Base-by-base conservation (phyloP, 1,139 yeast species). In the Suhomyces guaymorum region DNA sequence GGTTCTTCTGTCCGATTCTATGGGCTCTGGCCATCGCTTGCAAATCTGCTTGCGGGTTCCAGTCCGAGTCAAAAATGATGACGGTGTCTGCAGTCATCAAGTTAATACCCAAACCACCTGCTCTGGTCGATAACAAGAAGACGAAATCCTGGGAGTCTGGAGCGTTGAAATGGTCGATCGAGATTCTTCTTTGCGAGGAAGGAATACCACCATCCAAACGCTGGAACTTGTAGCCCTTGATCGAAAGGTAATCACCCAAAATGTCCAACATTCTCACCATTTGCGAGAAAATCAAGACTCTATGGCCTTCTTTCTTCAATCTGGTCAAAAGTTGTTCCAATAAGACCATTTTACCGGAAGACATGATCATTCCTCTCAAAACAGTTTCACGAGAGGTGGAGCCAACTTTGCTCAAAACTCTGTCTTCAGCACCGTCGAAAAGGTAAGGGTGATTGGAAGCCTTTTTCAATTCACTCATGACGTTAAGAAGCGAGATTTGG, bases 11-110 rank as follows among this genome's bases (percentile, higher is more conserved):
- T 11, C 99, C 99, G 55, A 92, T 92, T 70, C 99, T 82, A 64
- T 92, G 99, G 3, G 98, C 99, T 64, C 99, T 81, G 0, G 98
- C 99, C 99, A 94, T 94, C 4, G 98, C 98, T 63, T 92, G 97
- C 49, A 90, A 68, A 73, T 90, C 98, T 1, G 97, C 97, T 62
- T 92, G 97, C 1, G 97, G 97, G 55, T 92, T 92, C 99, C 99
- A 92, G 66, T 92, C 99, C 9, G 96, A 86, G 63, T 92, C 99
- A 63, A 92, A 92, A 28, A 92, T 89, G 49, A 92, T 87, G 22
- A 92, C 99, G 4, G 98, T 92, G 55, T 92, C 99, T 4, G 99
- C 98, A 5, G 98, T 92, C 97, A 90, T 92, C 57, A 94, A 73
- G 57, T 92, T 92, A 57, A 92, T 94, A 60, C 99, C 99, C 44